Percentiles rank a stretch among this genome's conserved stretches.
Conservation (phyloP, 2,329 filamentous ascomycete genomes). For the Diaporthe citrichinensis region DNA sequence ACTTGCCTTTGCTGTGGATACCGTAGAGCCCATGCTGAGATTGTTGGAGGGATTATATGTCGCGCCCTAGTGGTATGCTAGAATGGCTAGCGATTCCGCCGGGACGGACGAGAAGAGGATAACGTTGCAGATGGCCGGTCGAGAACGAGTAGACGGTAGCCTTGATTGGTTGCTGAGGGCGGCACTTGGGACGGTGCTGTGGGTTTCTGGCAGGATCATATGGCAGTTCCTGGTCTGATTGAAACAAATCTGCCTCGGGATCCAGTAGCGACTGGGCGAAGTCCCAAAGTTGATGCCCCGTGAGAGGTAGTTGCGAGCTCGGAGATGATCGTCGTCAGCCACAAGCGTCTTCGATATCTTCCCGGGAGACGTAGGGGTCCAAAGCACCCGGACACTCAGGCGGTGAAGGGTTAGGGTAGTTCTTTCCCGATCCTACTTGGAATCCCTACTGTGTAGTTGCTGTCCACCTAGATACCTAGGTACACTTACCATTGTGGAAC, state of each 20-base stretch:
- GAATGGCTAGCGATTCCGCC: constrained; percentile 19
- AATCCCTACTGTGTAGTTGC: no score
- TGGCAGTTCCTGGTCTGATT: background rate
- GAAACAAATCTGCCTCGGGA: background rate
- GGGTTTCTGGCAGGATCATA: background rate
- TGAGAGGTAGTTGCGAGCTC: background rate
- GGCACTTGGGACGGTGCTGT: background rate
- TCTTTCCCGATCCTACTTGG: background rate
- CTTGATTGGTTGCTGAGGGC: background rate
- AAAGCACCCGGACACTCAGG: background rate
- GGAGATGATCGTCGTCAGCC: constrained; percentile 34
- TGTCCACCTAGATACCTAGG: no score
- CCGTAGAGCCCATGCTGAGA: constrained; percentile 52
- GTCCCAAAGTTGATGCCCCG: constrained; percentile 7
- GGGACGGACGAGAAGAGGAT: constrained; percentile 6
- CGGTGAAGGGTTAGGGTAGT: constrained; percentile 15
- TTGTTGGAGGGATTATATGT: background rate
- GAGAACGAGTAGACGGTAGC: constrained; percentile 1
- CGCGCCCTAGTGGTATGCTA: constrained; percentile 6
- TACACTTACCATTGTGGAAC: background rate
- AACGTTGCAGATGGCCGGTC: constrained; percentile 16
- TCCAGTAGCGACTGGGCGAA: background rate
- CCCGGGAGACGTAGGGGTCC: background rate
- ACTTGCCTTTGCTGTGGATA: constrained; percentile 47
- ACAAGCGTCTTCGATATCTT: background rate